Conservation (phyloP, 352 stramenopile genomes). For the Pythium plurisporium region DNA sequence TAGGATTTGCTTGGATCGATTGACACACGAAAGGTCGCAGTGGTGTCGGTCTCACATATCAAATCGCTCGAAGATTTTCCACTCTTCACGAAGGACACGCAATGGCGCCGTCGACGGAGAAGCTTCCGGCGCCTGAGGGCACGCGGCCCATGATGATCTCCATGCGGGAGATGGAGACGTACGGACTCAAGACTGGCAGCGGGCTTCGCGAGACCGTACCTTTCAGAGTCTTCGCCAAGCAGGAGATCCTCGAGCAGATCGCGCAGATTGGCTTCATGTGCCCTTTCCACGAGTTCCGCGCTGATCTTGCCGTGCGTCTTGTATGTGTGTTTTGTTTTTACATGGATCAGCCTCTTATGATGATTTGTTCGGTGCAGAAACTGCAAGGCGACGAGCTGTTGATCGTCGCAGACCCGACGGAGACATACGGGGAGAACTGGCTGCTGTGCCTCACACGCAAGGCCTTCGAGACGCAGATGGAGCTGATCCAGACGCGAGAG, state of each 20-base stretch:
- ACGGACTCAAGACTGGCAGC: constrained; percentile 73
- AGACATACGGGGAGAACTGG: constrained; percentile 85
- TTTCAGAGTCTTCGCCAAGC: constrained; percentile 66
- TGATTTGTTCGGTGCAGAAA: constrained; percentile 33
- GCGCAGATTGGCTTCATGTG: constrained; percentile 78
- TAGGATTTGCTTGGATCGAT: too few species aligned
- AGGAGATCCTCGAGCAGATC: constrained; percentile 72
- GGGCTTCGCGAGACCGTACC: constrained; percentile 69
- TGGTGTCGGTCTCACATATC: not conserved
- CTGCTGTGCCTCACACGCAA: constrained; percentile 66
- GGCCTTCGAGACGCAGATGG: constrained; percentile 63
- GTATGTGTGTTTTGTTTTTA: too few species aligned
- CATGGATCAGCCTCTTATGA: not conserved
- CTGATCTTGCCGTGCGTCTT: constrained; percentile 42
- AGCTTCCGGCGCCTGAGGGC: constrained; percentile 53
- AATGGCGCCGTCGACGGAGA: constrained; percentile 16
- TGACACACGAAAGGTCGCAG: constrained; percentile 16
- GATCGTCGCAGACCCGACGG: constrained; percentile 65
- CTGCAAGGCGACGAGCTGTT: constrained; percentile 66
- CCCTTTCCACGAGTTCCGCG: constrained; percentile 69
- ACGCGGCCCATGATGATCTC: constrained; percentile 82
- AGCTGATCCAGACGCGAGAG: constrained; percentile 46
- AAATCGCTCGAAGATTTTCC: not conserved
- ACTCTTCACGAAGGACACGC: not conserved
- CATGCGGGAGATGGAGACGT: constrained; percentile 82